Percentiles rank a stretch among this genome's conserved stretches.
phyloP scores from a whole-genome alignment of 1,284 basidiomycete genomes.

The Acaromyces ingoldii region DNA sequence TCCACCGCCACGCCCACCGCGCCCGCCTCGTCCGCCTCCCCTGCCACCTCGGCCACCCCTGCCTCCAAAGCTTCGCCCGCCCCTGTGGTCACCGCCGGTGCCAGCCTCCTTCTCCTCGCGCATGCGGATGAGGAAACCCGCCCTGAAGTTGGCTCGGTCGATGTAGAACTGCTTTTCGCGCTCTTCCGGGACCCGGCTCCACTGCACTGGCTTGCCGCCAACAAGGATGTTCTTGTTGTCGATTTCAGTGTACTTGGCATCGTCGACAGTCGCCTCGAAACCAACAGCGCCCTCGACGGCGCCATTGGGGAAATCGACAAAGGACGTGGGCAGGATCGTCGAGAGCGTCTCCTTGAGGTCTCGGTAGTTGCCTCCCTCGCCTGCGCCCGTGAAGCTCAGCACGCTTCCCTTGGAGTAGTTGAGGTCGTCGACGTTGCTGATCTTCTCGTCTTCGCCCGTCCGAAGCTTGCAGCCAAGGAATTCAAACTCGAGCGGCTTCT shows the following conservation, averaged over 20 bases:
- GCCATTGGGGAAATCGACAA: slow-evolving; percentile 42
- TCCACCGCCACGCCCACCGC: slow-evolving; percentile 44
- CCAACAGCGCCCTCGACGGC: slow-evolving; percentile 54
- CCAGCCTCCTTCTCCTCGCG: slow-evolving; percentile 52
- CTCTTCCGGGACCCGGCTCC: slow-evolving; percentile 55
- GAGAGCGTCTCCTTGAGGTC: slow-evolving; percentile 51
- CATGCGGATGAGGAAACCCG: slow-evolving; percentile 54
- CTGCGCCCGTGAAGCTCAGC: slow-evolving; percentile 60
- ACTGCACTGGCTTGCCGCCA: slow-evolving; percentile 52
- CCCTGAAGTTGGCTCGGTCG: slow-evolving; percentile 61
- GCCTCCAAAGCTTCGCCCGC: slow-evolving; percentile 44
- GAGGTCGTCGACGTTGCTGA: slow-evolving; percentile 64
- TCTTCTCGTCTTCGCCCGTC: slow-evolving; percentile 63
- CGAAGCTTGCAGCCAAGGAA: slow-evolving; percentile 56
- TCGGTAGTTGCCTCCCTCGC: slow-evolving; percentile 55
- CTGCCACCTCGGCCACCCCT: slow-evolving; percentile 51
- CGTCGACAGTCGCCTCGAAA: slow-evolving; percentile 52
- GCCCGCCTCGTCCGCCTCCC: slow-evolving; percentile 42
- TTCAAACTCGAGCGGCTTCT: slow-evolving; percentile 50
- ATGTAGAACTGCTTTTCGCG: slow-evolving; percentile 71
- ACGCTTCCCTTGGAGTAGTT: slow-evolving; percentile 65
- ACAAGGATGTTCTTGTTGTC: slow-evolving; percentile 53
- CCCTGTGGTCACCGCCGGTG: slow-evolving; percentile 59
- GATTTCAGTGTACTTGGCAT: slow-evolving; percentile 55
- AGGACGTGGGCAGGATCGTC: slow-evolving; percentile 37